phyloP scores from a whole-genome alignment of 208 protist species.

The Leishmania tropica region DNA sequence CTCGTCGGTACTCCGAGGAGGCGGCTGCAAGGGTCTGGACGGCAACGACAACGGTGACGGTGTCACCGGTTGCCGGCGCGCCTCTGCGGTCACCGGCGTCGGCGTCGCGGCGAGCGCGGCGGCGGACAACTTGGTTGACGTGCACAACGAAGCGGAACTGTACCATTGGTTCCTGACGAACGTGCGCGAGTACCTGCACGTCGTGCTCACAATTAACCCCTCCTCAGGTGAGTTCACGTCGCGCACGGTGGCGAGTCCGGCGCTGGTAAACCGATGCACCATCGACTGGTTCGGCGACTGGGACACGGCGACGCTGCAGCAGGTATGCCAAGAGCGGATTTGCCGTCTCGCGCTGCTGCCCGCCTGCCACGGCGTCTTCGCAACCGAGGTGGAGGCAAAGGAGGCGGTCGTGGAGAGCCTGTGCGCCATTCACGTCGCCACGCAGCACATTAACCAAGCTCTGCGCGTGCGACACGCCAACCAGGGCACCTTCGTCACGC shows the following conservation, averaged over 20 bases:
- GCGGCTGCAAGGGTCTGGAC: background rate
- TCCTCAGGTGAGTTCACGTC: constrained; percentile 95
- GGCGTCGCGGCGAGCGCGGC: constrained; percentile 15
- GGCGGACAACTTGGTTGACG: constrained; percentile 64
- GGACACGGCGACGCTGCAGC: constrained; percentile 93
- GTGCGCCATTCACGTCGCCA: constrained; percentile 93
- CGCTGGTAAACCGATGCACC: constrained; percentile 99
- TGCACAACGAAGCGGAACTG: constrained; percentile 92
- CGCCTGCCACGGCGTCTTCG: constrained; percentile 45
- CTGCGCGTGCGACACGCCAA: constrained; percentile 83
- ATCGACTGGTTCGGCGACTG: constrained; percentile 99
- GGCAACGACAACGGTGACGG: background rate
- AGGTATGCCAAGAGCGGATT: constrained; percentile 94
- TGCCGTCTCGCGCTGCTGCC: constrained; percentile 86
- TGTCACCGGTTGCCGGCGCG: background rate
- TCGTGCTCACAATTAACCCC: constrained; percentile 99
- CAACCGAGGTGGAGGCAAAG: constrained; percentile 51
- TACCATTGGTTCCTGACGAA: constrained; percentile 97
- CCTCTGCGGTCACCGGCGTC: background rate
- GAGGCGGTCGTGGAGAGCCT: constrained; percentile 86
- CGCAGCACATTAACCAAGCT: constrained; percentile 82
- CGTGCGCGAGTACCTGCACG: constrained; percentile 98
- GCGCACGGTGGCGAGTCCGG: constrained; percentile 96
- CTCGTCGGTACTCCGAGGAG: background rate
- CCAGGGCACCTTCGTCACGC: constrained; percentile 95